Evolutionary conservation across 2,329 filamentous ascomycete species (phyloP).

Genomic region (Blumeria graminis): DNA sequence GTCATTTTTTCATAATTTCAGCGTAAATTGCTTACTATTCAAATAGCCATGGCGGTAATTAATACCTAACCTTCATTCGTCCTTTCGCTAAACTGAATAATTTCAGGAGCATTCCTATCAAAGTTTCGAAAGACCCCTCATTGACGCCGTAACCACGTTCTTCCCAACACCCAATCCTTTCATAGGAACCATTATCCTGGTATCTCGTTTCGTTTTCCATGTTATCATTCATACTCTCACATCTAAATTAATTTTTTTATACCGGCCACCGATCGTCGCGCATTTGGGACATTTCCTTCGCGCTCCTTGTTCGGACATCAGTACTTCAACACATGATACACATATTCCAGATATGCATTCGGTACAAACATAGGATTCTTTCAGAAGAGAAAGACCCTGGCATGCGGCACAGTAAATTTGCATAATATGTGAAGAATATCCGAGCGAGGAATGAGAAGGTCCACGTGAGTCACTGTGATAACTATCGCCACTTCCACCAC

Average conservation of each 20-base stretch:
- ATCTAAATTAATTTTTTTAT: slow-evolving; percentile 69
- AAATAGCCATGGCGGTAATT: too few species aligned
- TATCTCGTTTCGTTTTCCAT: too few species aligned
- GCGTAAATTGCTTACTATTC: too few species aligned
- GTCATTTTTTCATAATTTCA: too few species aligned
- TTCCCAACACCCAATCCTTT: too few species aligned
- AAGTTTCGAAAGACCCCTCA: too few species aligned
- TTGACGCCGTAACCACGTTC: too few species aligned
- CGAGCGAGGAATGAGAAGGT: slow-evolving; percentile 44
- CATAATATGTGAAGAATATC: slow-evolving; percentile 47
- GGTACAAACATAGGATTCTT: slow-evolving; percentile 78
- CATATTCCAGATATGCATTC: slow-evolving; percentile 92
- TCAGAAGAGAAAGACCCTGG: slow-evolving; percentile 48
- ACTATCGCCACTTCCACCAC: slow-evolving; percentile 37
- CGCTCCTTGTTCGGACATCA: slow-evolving; percentile 53
- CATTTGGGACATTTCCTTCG: slow-evolving; percentile 58
- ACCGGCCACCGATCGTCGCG: slow-evolving; percentile 53
- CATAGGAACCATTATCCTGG: too few species aligned
- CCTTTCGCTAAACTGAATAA: too few species aligned
- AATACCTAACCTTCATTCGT: too few species aligned
- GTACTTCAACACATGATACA: slow-evolving; percentile 60
- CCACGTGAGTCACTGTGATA: slow-evolving; percentile 45
- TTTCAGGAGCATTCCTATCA: too few species aligned
- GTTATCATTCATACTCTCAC: slow-evolving; percentile 28
- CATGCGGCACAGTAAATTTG: slow-evolving; percentile 89